Percentiles rank a stretch among this genome's conserved stretches.
These are phyloP conservation scores for Carallia pectinifolia DNA, from an alignment of 345 rosid genomes.

Conservation along the genomic window DNA sequence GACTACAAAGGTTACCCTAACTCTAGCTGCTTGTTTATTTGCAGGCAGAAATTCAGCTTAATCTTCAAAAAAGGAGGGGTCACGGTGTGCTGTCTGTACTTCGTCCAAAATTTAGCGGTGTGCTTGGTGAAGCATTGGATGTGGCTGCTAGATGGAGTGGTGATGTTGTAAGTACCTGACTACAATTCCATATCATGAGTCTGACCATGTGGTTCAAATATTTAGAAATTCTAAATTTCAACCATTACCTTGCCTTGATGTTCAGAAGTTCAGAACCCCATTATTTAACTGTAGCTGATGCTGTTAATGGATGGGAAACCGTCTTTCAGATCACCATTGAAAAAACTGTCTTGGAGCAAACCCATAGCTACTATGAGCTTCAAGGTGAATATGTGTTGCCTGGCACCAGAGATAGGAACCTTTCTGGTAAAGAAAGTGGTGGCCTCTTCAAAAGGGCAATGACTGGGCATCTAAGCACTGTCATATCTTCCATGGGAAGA, in stretches of 20 bases:
- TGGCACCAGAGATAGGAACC: slow-evolving; percentile 81
- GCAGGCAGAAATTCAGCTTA: slow-evolving; percentile 97
- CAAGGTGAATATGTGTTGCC: slow-evolving; percentile 99
- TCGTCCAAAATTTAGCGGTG: slow-evolving; percentile 92
- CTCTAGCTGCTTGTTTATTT: slow-evolving; percentile 25
- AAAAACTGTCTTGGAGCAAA: slow-evolving; percentile 89
- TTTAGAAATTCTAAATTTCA: slow-evolving; percentile 4
- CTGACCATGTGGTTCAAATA: slow-evolving; percentile 13
- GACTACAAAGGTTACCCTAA: slow-evolving; percentile 2
- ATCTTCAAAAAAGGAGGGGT: slow-evolving; percentile 93
- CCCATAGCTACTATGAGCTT: slow-evolving; percentile 89
- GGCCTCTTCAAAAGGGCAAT: slow-evolving; percentile 85
- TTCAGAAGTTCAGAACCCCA: background rate
- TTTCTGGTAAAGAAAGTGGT: slow-evolving; percentile 65
- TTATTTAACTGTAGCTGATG: slow-evolving; percentile 23
- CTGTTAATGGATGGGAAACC: slow-evolving; percentile 14
- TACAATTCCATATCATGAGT: slow-evolving; percentile 4
- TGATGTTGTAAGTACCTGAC: slow-evolving; percentile 80
- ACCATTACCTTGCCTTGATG: background rate
- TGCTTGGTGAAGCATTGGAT: slow-evolving; percentile 93
- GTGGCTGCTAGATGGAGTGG: slow-evolving; percentile 98
- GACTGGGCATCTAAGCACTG: slow-evolving; percentile 92
- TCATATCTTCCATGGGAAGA: slow-evolving; percentile 97
- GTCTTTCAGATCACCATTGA: slow-evolving; percentile 76
- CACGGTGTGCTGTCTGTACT: slow-evolving; percentile 87